phyloP scores from a whole-genome alignment of 331 rosid genomes.

The Dryas integrifolia region DNA sequence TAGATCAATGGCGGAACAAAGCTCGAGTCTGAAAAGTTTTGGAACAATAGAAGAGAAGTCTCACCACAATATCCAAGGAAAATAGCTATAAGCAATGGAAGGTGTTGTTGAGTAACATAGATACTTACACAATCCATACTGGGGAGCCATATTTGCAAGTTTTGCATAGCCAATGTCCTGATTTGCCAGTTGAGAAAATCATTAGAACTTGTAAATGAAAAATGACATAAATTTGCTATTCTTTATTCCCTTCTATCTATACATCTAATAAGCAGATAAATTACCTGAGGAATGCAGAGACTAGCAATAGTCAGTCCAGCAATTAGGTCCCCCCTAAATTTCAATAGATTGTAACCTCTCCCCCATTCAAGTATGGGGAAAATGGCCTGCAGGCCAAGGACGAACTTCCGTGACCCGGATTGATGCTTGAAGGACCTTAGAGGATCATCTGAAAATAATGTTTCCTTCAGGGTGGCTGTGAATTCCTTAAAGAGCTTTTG shows the following conservation, averaged over 20 bases:
- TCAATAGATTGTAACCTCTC: constrained; percentile 55
- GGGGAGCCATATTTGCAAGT: constrained; percentile 83
- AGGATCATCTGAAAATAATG: constrained; percentile 91
- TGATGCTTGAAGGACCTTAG: constrained; percentile 80
- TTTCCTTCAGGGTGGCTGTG: constrained; percentile 61
- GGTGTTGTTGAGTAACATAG: constrained; percentile 1
- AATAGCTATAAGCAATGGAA: constrained; percentile 4
- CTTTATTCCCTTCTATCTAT: constrained; percentile 9
- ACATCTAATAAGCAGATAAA: constrained; percentile 14
- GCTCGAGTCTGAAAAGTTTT: constrained; percentile 66
- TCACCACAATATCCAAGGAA: constrained; percentile 25
- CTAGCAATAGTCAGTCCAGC: constrained; percentile 96
- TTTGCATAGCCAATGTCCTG: constrained; percentile 95
- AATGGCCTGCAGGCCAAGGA: constrained; percentile 68
- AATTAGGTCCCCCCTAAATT: constrained; percentile 73
- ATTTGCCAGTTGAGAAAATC: constrained; percentile 23
- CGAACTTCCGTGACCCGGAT: constrained; percentile 45
- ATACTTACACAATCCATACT: constrained; percentile 82
- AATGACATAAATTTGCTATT: background rate
- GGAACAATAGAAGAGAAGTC: constrained; percentile 11
- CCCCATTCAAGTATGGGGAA: constrained; percentile 82
- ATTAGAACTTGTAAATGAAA: constrained; percentile 15
- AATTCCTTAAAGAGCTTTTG: constrained; percentile 76
- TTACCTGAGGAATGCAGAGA: constrained; percentile 96
- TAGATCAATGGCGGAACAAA: constrained; percentile 93